Percentiles rank a stretch among this genome's conserved stretches.
phyloP scores from a whole-genome alignment of 371 early-diverging fungal species.

The Coemansia sp. region DNA sequence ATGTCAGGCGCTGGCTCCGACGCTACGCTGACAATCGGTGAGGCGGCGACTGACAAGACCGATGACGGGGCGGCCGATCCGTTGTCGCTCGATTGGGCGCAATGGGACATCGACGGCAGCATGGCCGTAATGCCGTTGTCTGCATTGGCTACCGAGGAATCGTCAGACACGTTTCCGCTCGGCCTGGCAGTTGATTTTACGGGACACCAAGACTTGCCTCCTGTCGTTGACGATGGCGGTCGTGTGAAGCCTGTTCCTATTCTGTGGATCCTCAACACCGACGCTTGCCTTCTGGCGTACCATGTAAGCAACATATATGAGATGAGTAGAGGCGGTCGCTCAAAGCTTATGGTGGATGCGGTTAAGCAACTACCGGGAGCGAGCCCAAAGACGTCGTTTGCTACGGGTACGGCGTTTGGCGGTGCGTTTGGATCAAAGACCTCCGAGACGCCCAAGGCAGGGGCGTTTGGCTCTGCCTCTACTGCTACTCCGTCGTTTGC shows the following conservation, averaged over 20 bases:
- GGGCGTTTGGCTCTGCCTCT: slow-evolving; percentile 15
- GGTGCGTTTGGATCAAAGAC: neutral
- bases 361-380: slow-evolving; percentile 12
- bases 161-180: slow-evolving; percentile 36
- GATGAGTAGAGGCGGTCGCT: slow-evolving; percentile 25
- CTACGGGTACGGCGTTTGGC: slow-evolving; percentile 24
- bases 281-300: slow-evolving; percentile 44
- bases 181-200: slow-evolving; percentile 50
- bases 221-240: slow-evolving; percentile 27
- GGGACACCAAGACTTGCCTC: slow-evolving; percentile 32
- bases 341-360: slow-evolving; percentile 36
- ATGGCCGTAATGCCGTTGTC: slow-evolving; percentile 44
- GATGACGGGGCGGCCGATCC: slow-evolving; percentile 12
- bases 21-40: slow-evolving; percentile 37
- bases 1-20: slow-evolving; percentile 41
- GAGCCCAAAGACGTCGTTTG: slow-evolving; percentile 15
- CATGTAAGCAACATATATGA: slow-evolving; percentile 43
- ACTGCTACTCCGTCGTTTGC: slow-evolving; percentile 14
- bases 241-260: slow-evolving; percentile 45
- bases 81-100: slow-evolving; percentile 27
- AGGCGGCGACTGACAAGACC: slow-evolving; percentile 9
- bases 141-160: slow-evolving; percentile 13
- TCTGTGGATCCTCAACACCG: slow-evolving; percentile 52
- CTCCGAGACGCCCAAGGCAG: neutral
- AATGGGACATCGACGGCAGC: slow-evolving; percentile 44